phyloP scores from a whole-genome alignment of 225 moss, liverwort and hornwort species.

The Rhytidiadelphus loreus region DNA sequence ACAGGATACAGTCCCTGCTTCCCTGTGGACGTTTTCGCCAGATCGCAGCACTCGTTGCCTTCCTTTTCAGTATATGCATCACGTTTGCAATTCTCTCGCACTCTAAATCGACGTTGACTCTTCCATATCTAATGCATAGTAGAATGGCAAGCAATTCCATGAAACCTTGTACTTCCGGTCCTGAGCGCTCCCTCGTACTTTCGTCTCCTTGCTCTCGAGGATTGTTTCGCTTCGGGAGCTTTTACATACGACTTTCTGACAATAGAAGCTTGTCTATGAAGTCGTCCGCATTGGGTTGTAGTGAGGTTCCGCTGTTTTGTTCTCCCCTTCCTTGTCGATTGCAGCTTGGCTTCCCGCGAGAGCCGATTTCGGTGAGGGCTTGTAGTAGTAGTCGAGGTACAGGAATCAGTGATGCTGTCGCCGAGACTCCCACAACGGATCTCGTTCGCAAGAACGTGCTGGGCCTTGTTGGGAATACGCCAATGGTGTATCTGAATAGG shows the following conservation, averaged over 20 bases:
- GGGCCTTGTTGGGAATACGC: constrained; percentile 53
- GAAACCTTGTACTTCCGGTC: background rate
- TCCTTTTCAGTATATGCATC: background rate
- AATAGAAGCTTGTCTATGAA: background rate
- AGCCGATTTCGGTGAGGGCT: background rate
- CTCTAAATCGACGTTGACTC: background rate
- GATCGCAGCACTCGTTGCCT: background rate
- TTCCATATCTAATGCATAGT: background rate
- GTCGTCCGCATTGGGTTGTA: background rate
- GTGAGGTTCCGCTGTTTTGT: background rate
- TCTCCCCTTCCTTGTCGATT: background rate
- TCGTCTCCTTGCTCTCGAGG: background rate
- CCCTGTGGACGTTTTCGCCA: background rate
- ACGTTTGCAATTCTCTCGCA: background rate
- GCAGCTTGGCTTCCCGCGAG: background rate
- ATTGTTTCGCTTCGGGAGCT: background rate
- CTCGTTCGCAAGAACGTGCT: constrained; percentile 36
- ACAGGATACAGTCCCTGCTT: background rate
- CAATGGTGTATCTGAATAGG: constrained; percentile 65
- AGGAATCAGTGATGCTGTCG: constrained; percentile 3
- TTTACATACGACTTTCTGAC: background rate
- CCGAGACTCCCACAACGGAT: background rate
- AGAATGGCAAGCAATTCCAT: background rate
- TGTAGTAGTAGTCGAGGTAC: background rate
- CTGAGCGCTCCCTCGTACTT: background rate